phyloP scores from a whole-genome alignment of 441 rosid genomes.

The Erodium moschatum region DNA sequence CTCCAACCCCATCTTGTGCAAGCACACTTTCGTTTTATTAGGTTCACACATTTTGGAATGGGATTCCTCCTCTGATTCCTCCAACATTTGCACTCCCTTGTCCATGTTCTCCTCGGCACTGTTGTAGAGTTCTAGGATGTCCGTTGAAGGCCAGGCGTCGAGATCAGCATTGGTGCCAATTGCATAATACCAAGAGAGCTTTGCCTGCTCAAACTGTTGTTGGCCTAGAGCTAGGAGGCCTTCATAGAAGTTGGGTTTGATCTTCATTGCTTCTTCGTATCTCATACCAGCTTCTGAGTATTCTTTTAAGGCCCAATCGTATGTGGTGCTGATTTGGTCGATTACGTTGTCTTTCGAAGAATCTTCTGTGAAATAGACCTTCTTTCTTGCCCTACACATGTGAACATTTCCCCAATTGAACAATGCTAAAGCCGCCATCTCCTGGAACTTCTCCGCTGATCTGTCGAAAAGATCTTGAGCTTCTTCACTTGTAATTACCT shows the following conservation, averaged over 20 bases:
- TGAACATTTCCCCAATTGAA: conserved; percentile 97
- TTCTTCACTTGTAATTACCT: conserved; percentile 71
- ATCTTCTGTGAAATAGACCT: conserved; percentile 56
- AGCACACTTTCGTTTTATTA: conserved; percentile 40
- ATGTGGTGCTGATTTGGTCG: conserved; percentile 44
- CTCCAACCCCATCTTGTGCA: conserved; percentile 61
- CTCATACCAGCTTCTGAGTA: conserved; percentile 51
- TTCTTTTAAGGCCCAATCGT: conserved; percentile 65
- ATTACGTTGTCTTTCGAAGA: conserved; percentile 50
- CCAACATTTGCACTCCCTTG: conserved; percentile 90
- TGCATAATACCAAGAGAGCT: conserved; percentile 82
- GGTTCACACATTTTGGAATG: conserved; percentile 52
- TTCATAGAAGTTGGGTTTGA: conserved; percentile 87
- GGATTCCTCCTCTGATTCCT: conserved; percentile 66
- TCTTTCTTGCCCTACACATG: conserved; percentile 82
- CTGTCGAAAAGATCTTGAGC: conserved; percentile 74
- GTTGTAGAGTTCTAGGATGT: conserved; percentile 72
- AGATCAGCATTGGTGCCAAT: conserved; percentile 54
- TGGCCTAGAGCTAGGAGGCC: conserved; percentile 82
- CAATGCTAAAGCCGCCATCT: conserved; percentile 91
- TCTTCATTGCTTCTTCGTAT: conserved; percentile 64
- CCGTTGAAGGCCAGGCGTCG: conserved; percentile 55
- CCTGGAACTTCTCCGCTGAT: conserved; percentile 86
- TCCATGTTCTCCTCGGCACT: conserved; percentile 87
- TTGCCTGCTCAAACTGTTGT: conserved; percentile 84